A percentile compares a stretch with the other conserved stretches of the same genome.
These are phyloP conservation scores for Hypoxylon rickii DNA, from an alignment of 495 filamentous ascomycete genomes.

Conservation along the genomic window DNA sequence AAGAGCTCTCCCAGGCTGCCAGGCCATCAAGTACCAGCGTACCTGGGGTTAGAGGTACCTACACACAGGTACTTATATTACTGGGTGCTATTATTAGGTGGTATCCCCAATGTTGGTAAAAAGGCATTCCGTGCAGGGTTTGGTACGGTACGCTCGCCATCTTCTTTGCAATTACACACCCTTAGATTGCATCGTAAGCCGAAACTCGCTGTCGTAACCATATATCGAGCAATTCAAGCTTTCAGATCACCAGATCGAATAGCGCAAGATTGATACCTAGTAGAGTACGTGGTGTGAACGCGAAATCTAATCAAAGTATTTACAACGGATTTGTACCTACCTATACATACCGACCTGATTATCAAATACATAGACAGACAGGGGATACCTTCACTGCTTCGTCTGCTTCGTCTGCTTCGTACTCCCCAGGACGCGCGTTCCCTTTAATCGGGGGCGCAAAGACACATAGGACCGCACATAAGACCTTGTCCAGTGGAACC, in stretches of 20 bases:
- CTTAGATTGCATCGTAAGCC: constrained; percentile 1
- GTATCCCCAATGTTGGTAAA: not conserved
- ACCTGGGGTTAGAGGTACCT: no score
- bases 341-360: not conserved
- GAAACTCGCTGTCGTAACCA: constrained; percentile 7
- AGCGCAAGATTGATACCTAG: constrained; percentile 9
- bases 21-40: no score
- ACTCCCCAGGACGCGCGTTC: constrained; percentile 34
- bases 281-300: no score
- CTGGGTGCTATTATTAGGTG: not conserved
- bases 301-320: no score
- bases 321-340: no score
- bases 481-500: constrained; percentile 25
- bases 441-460: constrained; percentile 18
- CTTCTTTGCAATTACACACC: not conserved
- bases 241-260: not conserved
- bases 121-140: no score
- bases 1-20: no score
- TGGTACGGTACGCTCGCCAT: no score
- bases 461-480: no score
- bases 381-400: constrained; percentile 19
- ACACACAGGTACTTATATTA: no score
- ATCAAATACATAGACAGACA: constrained; percentile 12
- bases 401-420: no score
- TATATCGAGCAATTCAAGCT: constrained; percentile 4